phyloP scores from a whole-genome alignment of 352 stramenopile species.

The Phytophthora pinifolia region DNA sequence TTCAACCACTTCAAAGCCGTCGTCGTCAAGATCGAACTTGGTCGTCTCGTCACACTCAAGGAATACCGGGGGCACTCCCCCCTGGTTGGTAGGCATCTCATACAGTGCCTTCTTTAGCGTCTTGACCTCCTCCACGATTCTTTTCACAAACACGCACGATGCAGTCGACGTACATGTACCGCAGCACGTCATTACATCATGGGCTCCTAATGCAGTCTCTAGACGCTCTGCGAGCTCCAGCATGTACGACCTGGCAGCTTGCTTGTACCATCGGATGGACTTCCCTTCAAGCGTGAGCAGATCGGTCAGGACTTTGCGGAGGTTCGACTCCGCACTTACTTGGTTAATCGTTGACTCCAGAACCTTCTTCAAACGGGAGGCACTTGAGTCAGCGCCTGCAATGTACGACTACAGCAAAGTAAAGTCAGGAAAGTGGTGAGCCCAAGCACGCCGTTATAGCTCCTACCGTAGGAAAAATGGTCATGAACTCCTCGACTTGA shows the following conservation, averaged over 20 bases:
- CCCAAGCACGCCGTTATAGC: neutral
- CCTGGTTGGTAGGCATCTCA: constrained; percentile 71
- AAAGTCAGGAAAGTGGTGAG: neutral
- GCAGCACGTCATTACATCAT: constrained; percentile 57
- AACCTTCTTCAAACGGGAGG: constrained; percentile 42
- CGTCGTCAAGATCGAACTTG: constrained; percentile 78
- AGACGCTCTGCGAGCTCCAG: constrained; percentile 58
- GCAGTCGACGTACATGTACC: constrained; percentile 16
- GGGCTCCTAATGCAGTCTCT: constrained; percentile 37
- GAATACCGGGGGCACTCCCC: constrained; percentile 68
- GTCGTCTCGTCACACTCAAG: constrained; percentile 68
- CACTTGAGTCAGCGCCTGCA: constrained; percentile 36
- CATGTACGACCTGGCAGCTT: constrained; percentile 67
- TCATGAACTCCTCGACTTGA: constrained; percentile 56
- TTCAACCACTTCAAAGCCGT: constrained; percentile 81
- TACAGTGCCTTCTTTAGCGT: constrained; percentile 60
- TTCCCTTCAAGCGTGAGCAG: constrained; percentile 69
- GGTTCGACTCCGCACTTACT: constrained; percentile 35
- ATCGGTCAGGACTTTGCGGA: constrained; percentile 60
- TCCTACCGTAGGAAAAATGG: constrained; percentile 65
- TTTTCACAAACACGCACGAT: constrained; percentile 49
- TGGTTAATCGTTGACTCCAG: constrained; percentile 53
- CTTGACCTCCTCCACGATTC: constrained; percentile 50
- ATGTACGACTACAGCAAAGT: constrained; percentile 56
- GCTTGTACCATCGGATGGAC: constrained; percentile 73